These are phyloP conservation scores for Salix viminalis DNA, from an alignment of 345 rosid species.

Conservation along the genomic window DNA sequence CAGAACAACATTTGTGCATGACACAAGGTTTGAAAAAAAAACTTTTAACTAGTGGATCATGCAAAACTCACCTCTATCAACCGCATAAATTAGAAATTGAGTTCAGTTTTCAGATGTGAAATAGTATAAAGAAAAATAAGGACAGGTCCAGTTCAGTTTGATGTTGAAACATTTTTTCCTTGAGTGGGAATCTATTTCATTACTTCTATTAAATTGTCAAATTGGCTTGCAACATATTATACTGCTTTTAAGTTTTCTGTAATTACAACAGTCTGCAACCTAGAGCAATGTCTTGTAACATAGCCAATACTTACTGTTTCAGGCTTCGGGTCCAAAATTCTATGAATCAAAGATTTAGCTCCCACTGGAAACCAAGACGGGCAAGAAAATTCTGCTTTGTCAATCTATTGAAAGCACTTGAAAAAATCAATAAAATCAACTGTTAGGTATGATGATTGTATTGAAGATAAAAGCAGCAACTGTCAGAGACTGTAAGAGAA, in stretches of 20 bases:
- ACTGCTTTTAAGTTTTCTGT: neutral
- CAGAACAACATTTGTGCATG: neutral
- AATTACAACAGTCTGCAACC: neutral
- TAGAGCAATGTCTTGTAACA: conserved; percentile 2
- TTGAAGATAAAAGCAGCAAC: neutral
- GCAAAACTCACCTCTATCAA: neutral
- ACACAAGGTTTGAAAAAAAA: neutral
- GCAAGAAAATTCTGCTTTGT: conserved; percentile 74
- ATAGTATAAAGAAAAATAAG: neutral
- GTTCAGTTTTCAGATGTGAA: neutral
- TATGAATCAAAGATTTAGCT: conserved; percentile 71
- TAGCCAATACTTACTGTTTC: conserved; percentile 57
- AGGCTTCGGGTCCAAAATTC: conserved; percentile 86
- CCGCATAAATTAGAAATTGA: neutral
- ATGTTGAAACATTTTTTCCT: neutral
- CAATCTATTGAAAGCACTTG: conserved; percentile 52
- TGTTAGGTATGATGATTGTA: neutral
- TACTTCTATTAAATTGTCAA: neutral
- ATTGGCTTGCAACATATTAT: neutral
- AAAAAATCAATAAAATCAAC: neutral
- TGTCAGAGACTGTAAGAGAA: neutral
- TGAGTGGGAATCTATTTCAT: neutral
- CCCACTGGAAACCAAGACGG: conserved; percentile 89
- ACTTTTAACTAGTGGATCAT: neutral
- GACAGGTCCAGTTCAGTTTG: neutral